Percentiles rank a stretch among this genome's conserved stretches.
These are phyloP conservation scores for Entomortierella lignicola DNA, from an alignment of 192 early-diverging fungal species.

Conservation along the genomic window DNA sequence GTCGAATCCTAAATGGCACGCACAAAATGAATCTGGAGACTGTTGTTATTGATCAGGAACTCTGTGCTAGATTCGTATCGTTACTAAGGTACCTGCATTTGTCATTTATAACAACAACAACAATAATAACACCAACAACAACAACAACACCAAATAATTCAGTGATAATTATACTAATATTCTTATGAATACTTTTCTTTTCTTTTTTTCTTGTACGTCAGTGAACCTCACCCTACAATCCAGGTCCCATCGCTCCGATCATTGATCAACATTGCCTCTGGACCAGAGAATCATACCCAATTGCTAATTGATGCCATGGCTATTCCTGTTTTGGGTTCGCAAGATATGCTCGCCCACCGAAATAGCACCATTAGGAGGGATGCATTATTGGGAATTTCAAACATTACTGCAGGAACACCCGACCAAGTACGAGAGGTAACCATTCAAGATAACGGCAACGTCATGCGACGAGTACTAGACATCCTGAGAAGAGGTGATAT, in stretches of 20 bases:
- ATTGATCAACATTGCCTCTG: conserved; percentile 51
- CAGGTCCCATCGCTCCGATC: conserved; percentile 50
- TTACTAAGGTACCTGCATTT: conserved; percentile 20
- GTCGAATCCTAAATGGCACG: conserved; percentile 49
- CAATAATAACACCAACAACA: neutral
- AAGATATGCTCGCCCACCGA: conserved; percentile 29
- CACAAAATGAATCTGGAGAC: conserved; percentile 52
- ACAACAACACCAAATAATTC: too few relatives aligned
- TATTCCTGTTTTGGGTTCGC: conserved; percentile 38
- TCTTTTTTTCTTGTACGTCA: conserved; percentile 2
- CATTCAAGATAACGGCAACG: conserved; percentile 46
- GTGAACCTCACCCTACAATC: conserved; percentile 50
- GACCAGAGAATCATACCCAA: conserved; percentile 52
- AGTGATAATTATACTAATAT: too few relatives aligned
- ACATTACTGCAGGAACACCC: conserved; percentile 50
- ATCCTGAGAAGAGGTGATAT: conserved; percentile 41
- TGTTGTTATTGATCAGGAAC: conserved; percentile 39
- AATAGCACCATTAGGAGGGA: conserved; percentile 51
- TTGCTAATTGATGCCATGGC: conserved; percentile 49
- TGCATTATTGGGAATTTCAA: conserved; percentile 47
- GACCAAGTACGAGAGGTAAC: conserved; percentile 53
- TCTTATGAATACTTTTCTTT: neutral
- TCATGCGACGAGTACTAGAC: conserved; percentile 44
- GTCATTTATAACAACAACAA: neutral
- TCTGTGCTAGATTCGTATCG: conserved; percentile 38